Evolutionary conservation across 352 stramenopile genomes (phyloP).

Genomic region (Phytophthora rubi): DNA sequence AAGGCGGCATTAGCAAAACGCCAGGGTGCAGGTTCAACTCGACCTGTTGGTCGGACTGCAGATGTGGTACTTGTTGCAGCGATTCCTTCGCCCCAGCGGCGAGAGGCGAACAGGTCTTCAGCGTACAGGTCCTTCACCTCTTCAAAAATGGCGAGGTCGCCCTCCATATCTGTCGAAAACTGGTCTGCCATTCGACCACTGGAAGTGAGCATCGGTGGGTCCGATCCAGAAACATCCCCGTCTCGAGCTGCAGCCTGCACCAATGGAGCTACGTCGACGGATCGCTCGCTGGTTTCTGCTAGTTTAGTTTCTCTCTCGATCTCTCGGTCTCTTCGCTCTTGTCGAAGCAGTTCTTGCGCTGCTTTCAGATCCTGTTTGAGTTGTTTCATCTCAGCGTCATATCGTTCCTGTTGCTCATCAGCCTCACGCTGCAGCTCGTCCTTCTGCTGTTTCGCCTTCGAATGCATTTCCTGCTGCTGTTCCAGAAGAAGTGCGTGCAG

Average conservation of each 20-base stretch:
- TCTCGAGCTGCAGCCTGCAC: background rate
- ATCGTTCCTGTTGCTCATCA: conserved; percentile 33
- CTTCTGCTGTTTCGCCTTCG: conserved; percentile 62
- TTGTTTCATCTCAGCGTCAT: conserved; percentile 40
- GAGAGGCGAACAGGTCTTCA: conserved; percentile 42
- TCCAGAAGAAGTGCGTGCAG: conserved; percentile 22
- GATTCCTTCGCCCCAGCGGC: conserved; percentile 22
- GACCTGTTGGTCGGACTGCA: background rate
- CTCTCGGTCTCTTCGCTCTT: conserved; percentile 49
- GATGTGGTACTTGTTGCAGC: background rate
- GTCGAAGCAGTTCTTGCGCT: conserved; percentile 56
- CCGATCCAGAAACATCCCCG: background rate
- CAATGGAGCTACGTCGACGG: background rate
- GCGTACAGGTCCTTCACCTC: conserved; percentile 48
- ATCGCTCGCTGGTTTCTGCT: conserved; percentile 25
- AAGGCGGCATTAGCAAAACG: background rate
- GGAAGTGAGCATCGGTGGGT: background rate
- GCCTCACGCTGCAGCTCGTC: conserved; percentile 47
- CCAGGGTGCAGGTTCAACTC: conserved; percentile 10
- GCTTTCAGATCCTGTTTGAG: conserved; percentile 49
- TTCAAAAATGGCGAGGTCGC: conserved; percentile 54
- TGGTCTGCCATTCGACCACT: conserved; percentile 13
- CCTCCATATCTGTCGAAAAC: conserved; percentile 20
- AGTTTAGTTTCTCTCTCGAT: conserved; percentile 50
- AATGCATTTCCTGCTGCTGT: conserved; percentile 43